Evolutionary conservation across 768 basidiomycete species (phyloP), one percentile per base, ranked within the genome.

Genomic region (Xerocomus brunneocitrinus): DNA sequence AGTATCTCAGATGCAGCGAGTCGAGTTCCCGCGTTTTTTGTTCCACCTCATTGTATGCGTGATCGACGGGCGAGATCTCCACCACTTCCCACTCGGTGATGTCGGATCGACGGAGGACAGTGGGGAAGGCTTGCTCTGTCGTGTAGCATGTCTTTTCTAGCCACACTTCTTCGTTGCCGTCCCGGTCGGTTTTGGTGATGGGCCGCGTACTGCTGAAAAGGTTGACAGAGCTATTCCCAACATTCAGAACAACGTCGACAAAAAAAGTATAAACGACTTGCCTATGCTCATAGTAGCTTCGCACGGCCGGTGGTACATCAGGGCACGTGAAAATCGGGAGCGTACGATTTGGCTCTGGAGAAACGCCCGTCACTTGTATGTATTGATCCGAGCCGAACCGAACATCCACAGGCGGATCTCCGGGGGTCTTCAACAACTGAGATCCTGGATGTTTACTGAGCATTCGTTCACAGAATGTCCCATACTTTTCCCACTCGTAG

Each of bases 401-500:
- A 52, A 92, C 78, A 58, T 94, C 90, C 8, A 85, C 85, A 12
- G 86, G 78, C 3, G 94, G 91, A 45, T 95, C 88, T 19, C 85
- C 82, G 34, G 79, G 75, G 2, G 74, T 76, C 64, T 86, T 89
- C 44, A 95, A 71, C 9, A 97, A 69, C 53, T 87, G 87, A 5
- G 94, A 90, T 22, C 84, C 84, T 4, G 90, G 86, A 69, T 93
- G 90, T 67, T 95, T 95, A 69, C 84, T 87, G 50, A 94, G 81
- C 84, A 97, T 89, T 35, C 89, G 77, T 68, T 98, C 93, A 70
- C 91, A 91, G 74, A 89, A 92, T 3, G 87, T 81, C 7, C 85
- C 86, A 56, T 85, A 92, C 63, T 91, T 94, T 72, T 98, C 95
- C 92, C 90, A 93, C 63, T 93, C 92, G 63, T 85, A 89, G 2